These are phyloP conservation scores for Pyrenula massariospora DNA, from an alignment of 495 filamentous ascomycete genomes.

Conservation along the genomic window DNA sequence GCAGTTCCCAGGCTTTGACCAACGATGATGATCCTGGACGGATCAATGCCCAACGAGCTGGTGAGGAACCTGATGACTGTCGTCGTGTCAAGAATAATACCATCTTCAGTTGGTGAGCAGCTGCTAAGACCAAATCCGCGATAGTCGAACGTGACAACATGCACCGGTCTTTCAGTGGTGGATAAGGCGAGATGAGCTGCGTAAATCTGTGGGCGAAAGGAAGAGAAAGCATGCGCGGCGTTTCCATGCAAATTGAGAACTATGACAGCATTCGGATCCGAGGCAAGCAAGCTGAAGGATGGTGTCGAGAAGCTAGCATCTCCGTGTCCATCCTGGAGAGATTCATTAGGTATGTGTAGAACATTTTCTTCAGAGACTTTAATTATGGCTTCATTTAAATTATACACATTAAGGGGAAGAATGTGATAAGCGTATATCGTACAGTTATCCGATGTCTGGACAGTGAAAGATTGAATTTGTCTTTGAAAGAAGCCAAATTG, in stretches of 20 bases:
- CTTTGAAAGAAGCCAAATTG: slow-evolving; percentile 75
- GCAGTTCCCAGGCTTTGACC: slow-evolving; percentile 88
- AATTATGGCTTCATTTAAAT: slow-evolving; percentile 32
- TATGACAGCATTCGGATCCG: slow-evolving; percentile 42
- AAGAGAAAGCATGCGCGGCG: slow-evolving; percentile 33
- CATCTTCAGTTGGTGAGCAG: slow-evolving; percentile 68
- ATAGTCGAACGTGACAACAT: slow-evolving; percentile 72
- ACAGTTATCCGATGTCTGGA: slow-evolving; percentile 45
- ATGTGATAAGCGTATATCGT: slow-evolving; percentile 51
- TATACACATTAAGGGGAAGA: slow-evolving; percentile 42
- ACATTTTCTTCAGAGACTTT: slow-evolving; percentile 24
- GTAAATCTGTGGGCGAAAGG: slow-evolving; percentile 29
- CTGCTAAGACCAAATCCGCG: slow-evolving; percentile 79
- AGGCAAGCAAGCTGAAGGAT: slow-evolving; percentile 39
- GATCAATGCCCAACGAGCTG: slow-evolving; percentile 35
- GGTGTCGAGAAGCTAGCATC: slow-evolving; percentile 29
- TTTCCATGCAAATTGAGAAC: slow-evolving; percentile 45
- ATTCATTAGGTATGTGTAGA: background rate
- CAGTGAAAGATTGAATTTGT: slow-evolving; percentile 47
- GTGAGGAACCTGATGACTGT: slow-evolving; percentile 52
- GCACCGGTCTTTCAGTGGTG: slow-evolving; percentile 40
- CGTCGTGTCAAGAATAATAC: slow-evolving; percentile 70
- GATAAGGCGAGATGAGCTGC: slow-evolving; percentile 28
- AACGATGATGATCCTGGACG: slow-evolving; percentile 65
- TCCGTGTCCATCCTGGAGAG: slow-evolving; percentile 16